Evolutionary conservation across 139 green algal genomes (phyloP), one percentile per base, ranked within the genome.

Genomic region (Volvox reticuliferus): DNA sequence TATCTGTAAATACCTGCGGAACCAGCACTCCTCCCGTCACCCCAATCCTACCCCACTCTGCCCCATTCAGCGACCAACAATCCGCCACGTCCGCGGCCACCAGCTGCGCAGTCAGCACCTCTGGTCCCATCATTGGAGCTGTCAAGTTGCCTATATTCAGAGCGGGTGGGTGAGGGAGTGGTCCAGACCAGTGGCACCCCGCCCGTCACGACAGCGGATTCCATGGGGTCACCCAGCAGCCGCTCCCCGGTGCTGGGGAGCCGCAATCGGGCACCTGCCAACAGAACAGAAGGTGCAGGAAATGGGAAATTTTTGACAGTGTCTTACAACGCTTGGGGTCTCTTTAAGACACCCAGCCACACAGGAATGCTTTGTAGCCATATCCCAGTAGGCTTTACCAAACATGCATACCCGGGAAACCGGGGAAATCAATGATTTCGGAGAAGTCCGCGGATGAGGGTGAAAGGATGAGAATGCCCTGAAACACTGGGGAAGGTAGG

Each of bases 121-220:
- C 24, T 55, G 16, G 14, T 32, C 20, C 44, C 65, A 24, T 3
- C 65, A 30, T 22, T 28, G 35, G 5, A 26, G 36, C 78, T 17
- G 32, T 32, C 32, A 61, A 35, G 32, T 18, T 32, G 32, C 2
- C 73, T 19, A 18, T 18, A 14, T 32, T 5, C 28, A 1, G 33
- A 24, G 30, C 32, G 0, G 32, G 76, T 36, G 32, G 76, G 55
- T 17, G 76, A 62, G 76, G 71, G 24, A 20, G 71, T 79, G 71
- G 71, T 35, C 83, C 83, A 89, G 16, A 73, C 69, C 44, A 89
- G 85, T 12, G 85, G 68, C 22, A 67, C 85, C 14, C 22, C 37
- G 37, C 18, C 17, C 19, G 69, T 89, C 17, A 89, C 1, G 2
- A 71, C 85, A 1, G 85, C 85, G 37, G 69, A 33, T 9, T n/a